phyloP scores from a whole-genome alignment of 1,284 basidiomycete species.

The Neolentinus lepideus region DNA sequence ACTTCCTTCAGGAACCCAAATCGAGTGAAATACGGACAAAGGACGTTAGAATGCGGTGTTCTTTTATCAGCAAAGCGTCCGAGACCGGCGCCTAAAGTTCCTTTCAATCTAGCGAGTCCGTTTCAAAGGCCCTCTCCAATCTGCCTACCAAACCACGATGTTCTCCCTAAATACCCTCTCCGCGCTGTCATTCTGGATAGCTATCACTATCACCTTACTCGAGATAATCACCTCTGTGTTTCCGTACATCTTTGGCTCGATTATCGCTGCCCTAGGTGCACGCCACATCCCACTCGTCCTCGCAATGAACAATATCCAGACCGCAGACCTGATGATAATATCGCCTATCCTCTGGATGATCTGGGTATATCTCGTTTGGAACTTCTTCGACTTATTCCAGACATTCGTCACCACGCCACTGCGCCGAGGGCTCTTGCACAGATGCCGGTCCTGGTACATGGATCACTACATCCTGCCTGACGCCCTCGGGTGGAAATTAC shows the following conservation, averaged over 20 bases:
- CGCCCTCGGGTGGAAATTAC: background rate
- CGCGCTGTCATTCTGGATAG: background rate
- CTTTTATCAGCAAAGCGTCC: background rate
- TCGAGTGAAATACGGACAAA: too few relatives aligned
- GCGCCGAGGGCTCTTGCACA: background rate
- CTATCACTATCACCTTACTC: background rate
- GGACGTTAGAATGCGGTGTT: too few relatives aligned
- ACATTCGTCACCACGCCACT: background rate
- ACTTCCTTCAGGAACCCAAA: too few relatives aligned
- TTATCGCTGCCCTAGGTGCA: background rate
- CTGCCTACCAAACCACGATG: background rate
- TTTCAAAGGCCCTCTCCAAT: too few relatives aligned
- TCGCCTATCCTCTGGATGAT: background rate
- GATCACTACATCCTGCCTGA: background rate
- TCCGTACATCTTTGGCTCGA: background rate
- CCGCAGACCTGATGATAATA: background rate
- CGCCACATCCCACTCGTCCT: background rate
- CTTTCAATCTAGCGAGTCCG: background rate
- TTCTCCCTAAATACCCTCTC: background rate
- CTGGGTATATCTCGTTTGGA: background rate
- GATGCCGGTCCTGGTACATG: background rate
- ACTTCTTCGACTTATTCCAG: background rate
- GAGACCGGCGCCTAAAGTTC: background rate
- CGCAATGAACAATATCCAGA: background rate
- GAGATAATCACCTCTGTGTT: background rate